phyloP scores from a whole-genome alignment of 371 early-diverging fungal species.

The Umbelopsis sp. region DNA sequence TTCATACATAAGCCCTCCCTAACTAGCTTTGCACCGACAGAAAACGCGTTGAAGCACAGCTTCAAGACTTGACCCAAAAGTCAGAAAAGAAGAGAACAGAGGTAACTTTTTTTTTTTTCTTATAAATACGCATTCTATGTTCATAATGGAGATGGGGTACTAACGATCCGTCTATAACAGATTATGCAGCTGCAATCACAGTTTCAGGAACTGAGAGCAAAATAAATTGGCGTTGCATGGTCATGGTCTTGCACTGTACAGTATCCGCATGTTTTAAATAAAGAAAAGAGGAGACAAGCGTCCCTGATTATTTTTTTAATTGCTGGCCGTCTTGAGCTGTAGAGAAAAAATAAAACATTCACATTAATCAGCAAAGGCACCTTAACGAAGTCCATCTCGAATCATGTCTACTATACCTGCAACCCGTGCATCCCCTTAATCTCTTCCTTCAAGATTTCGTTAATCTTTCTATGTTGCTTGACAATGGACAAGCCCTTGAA shows the following conservation, averaged over 20 bases:
- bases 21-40: slow-evolving; percentile 41
- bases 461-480: slow-evolving; percentile 91
- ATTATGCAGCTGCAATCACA: slow-evolving; percentile 8
- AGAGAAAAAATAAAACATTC: no score
- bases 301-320: slow-evolving; percentile 11
- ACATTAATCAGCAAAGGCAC: no score
- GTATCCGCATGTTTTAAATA: neutral
- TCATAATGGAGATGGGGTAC: neutral
- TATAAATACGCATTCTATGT: neutral
- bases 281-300: neutral
- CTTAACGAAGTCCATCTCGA: no score
- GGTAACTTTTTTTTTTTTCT: slow-evolving; percentile 48
- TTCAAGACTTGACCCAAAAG: slow-evolving; percentile 77
- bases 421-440: slow-evolving; percentile 94
- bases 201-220: slow-evolving; percentile 16
- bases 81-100: slow-evolving; percentile 79
- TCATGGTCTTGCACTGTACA: slow-evolving; percentile 14
- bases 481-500: slow-evolving; percentile 80
- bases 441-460: slow-evolving; percentile 83
- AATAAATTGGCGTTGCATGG: neutral
- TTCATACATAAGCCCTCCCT: neutral
- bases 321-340: slow-evolving; percentile 26
- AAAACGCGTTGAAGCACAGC: slow-evolving; percentile 80
- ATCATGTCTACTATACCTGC: slow-evolving; percentile 43
- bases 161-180: neutral